Evolutionary conservation across 176 grass and related monocot genomes (phyloP).

Genomic region (Avena sativa): DNA sequence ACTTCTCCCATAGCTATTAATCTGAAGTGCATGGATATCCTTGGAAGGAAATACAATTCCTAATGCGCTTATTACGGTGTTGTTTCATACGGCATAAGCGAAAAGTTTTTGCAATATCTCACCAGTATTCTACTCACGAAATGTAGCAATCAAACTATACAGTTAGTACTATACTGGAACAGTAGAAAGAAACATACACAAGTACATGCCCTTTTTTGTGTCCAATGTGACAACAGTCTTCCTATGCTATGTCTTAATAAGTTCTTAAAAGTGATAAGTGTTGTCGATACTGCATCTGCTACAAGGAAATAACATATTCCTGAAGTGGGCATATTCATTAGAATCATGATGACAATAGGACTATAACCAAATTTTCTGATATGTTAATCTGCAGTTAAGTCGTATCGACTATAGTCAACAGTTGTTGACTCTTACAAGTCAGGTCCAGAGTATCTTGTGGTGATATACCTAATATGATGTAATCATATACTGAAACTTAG

Average conservation of each 20-base stretch:
- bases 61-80: not conserved
- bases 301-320: not conserved
- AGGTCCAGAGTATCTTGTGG: not conserved
- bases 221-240: not conserved
- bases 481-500: slow-evolving; percentile 4
- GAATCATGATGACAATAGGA: slow-evolving; percentile 1
- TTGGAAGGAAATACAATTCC: not conserved
- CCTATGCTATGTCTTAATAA: not conserved
- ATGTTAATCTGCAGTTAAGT: not conserved
- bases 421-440: not conserved
- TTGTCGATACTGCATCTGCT: not conserved
- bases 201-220: not conserved
- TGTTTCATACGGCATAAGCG: not conserved
- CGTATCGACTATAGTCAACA: not conserved
- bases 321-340: not conserved
- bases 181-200: not conserved
- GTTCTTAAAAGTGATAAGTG: not conserved
- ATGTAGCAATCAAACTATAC: slow-evolving; percentile 4
- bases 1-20: not conserved
- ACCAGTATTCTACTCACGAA: not conserved
- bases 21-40: not conserved
- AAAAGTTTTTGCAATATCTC: not conserved
- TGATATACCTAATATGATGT: not conserved
- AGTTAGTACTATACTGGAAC: not conserved
- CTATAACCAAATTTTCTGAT: not conserved